Conservation (phyloP, 495 filamentous ascomycete genomes). For the Penicillium angulare region DNA sequence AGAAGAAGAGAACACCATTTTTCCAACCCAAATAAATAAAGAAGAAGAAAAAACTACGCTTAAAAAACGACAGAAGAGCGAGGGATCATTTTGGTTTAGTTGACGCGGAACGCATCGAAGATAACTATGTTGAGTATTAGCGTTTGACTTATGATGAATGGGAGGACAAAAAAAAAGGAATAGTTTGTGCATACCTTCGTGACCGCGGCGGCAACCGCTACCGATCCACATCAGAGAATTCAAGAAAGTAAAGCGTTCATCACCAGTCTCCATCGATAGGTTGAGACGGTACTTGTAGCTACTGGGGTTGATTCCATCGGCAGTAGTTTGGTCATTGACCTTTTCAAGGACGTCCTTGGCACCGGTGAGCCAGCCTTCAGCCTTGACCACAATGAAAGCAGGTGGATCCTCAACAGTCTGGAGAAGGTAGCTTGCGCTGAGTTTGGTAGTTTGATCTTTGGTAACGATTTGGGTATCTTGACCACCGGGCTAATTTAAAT, state of each 20-base stretch:
- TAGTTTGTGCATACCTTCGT: constrained; percentile 45
- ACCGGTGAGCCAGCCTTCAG: constrained; percentile 56
- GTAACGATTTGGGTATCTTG: constrained; percentile 59
- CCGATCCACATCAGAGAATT: constrained; percentile 63
- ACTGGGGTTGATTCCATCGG: constrained; percentile 54
- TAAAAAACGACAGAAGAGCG: constrained; percentile 32
- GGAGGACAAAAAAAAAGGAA: no score
- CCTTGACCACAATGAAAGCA: constrained; percentile 58
- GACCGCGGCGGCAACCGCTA: constrained; percentile 56
- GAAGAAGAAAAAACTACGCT: constrained; percentile 35
- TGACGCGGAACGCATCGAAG: constrained; percentile 49
- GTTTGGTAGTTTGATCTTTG: constrained; percentile 52
- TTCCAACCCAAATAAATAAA: constrained; percentile 31
- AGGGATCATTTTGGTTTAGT: constrained; percentile 28
- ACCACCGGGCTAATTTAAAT: constrained; percentile 50
- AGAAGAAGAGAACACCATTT: no score
- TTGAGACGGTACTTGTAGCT: constrained; percentile 58
- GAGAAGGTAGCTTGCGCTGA: constrained; percentile 54
- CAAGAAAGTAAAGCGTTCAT: constrained; percentile 60
- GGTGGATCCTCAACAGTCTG: constrained; percentile 59
- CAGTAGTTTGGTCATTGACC: constrained; percentile 49
- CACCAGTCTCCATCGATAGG: constrained; percentile 59
- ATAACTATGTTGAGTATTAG: constrained; percentile 35
- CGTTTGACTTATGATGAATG: not conserved
- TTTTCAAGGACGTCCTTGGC: constrained; percentile 58